Evolutionary conservation across 306 rosid genomes (phyloP).

Genomic region (Geum urbanum): DNA sequence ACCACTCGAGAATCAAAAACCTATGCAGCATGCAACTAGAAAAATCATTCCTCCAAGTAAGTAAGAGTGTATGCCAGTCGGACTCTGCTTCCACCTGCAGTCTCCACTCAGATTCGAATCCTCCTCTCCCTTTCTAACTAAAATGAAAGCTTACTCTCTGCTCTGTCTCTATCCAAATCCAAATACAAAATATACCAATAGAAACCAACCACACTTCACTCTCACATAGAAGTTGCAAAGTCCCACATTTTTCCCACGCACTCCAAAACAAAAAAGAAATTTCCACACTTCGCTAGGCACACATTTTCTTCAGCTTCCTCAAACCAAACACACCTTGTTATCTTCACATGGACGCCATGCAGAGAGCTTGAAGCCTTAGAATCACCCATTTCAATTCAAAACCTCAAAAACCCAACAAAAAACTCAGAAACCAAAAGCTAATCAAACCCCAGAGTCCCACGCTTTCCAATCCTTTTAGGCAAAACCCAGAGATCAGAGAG

Average conservation of each 20-base stretch:
- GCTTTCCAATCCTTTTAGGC: not conserved
- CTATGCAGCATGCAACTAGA: slow-evolving; percentile 8
- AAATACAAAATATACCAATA: not conserved
- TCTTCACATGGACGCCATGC: not conserved
- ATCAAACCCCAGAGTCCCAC: not conserved
- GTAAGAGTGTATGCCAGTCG: not conserved
- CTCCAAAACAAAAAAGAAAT: not conserved
- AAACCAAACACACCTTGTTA: slow-evolving; percentile 19
- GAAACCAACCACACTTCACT: not conserved
- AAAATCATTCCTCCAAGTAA: slow-evolving; percentile 8
- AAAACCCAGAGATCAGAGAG: not conserved
- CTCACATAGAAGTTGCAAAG: not conserved
- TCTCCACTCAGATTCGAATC: slow-evolving; percentile 14
- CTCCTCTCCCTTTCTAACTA: not conserved
- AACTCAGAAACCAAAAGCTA: not conserved
- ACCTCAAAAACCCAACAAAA: not conserved
- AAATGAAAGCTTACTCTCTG: not conserved
- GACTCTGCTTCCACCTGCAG: not conserved
- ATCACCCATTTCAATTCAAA: slow-evolving; percentile 5
- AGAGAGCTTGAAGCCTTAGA: not conserved
- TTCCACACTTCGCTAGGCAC: not conserved
- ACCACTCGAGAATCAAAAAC: not conserved
- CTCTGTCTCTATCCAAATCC: not conserved
- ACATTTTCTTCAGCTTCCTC: slow-evolving; percentile 5
- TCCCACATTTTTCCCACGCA: slow-evolving; percentile 20